Percentiles rank a stretch among this genome's conserved stretches.
Conservation (phyloP, 331 rosid genomes). For the Saraca asoca region DNA sequence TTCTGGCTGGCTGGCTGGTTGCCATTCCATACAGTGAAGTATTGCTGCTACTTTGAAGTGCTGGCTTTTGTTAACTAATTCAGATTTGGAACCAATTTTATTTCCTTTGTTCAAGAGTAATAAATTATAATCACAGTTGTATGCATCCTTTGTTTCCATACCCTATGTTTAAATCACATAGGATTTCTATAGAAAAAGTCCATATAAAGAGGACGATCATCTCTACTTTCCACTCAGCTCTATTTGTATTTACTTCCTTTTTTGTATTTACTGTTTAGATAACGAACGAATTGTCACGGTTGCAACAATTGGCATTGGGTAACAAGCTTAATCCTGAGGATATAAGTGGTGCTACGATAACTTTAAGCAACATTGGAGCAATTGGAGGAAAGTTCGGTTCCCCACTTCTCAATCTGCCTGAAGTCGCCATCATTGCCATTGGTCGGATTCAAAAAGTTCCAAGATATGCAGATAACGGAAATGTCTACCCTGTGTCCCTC, state of each 20-base stretch:
- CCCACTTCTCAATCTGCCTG: slow-evolving; percentile 92
- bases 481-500: slow-evolving; percentile 65
- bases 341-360: slow-evolving; percentile 76
- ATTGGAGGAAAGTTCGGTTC: slow-evolving; percentile 95
- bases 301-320: slow-evolving; percentile 68
- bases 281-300: slow-evolving; percentile 83
- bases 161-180: background rate
- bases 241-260: too few relatives aligned
- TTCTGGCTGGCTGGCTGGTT: slow-evolving; percentile 6
- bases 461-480: slow-evolving; percentile 59
- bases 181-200: background rate
- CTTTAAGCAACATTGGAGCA: slow-evolving; percentile 88
- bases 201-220: slow-evolving; percentile 14
- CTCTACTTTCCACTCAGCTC: background rate
- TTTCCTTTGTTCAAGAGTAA: too few relatives aligned
- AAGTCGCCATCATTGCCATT: slow-evolving; percentile 83
- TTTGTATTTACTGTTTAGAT: slow-evolving; percentile 42
- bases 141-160: background rate
- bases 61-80: slow-evolving; percentile 15
- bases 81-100: background rate
- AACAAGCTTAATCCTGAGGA: slow-evolving; percentile 83
- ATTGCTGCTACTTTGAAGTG: too few relatives aligned
- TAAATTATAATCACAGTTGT: too few relatives aligned
- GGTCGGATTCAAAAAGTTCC: slow-evolving; percentile 89
- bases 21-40: background rate